Evolutionary conservation across 169 alveolate genomes (phyloP), one percentile per base, ranked within the genome.

Genomic region (Eimeria falciformis): DNA sequence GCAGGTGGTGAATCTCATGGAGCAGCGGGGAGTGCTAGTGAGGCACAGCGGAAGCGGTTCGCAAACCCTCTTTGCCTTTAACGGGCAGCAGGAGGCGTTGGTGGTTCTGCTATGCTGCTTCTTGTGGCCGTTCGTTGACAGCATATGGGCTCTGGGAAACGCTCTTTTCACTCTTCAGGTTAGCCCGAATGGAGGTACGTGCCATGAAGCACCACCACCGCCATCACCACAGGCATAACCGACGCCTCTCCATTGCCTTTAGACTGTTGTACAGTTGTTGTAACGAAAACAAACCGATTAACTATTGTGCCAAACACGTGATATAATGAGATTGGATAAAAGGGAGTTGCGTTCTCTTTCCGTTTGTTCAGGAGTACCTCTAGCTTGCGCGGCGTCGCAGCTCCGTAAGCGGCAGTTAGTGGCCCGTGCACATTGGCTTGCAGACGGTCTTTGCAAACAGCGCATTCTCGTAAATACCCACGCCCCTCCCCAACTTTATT

Each of bases 51-150:
- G 56, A 1, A 4, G 21, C 9, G 91, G 45, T 1, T 81, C 6
- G 5, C 3, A 2, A 33, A 69, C 23, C 43, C 25, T 5, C 58
- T 47, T 2, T 25, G 69, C 29, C 50, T 27, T 69, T 9, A 77
- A 29, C 25, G 58, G 9, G 2, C 71, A 23, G 27, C 53, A 40
- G 40, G 92, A 85, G 71, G 27, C 56, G 5, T 27, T 2, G 9
- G 83, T 85, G 5, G 27, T 77, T 0, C 84, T 85, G 5, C 21
- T 85, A 17, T n/a, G 73, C 33, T 25, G 50, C 45, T 85, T 85
- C 73, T 37, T 85, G 21, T 85, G 92, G 92, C 92, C 92, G 12
- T 85, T 85, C 58, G 84, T 85, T 14, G 92, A 85, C 53, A 85
- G 92, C 84, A 23, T 53, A n/a, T 69, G 83, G 92, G 92, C 92